phyloP scores from a whole-genome alignment of 2,329 filamentous ascomycete species.

The Herpotrichia juniperi region DNA sequence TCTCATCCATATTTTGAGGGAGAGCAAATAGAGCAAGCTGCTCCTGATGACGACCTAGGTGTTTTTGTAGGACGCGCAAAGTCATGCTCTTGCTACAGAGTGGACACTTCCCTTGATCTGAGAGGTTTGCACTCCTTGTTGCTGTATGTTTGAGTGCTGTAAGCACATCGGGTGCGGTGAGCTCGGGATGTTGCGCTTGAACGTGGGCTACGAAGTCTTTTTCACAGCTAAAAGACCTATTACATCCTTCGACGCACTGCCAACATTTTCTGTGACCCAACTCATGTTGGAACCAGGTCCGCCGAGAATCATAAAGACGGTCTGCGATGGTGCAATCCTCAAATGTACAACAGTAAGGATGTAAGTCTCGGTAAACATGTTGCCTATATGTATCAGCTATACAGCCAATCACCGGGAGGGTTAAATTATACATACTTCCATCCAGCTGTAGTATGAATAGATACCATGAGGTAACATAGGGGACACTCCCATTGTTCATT shows the following conservation, averaged over 20 bases:
- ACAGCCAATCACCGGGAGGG: constrained; percentile 39
- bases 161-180: constrained; percentile 8
- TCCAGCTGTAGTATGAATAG: neutral
- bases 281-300: constrained; percentile 31
- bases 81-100: constrained; percentile 20
- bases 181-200: constrained; percentile 7
- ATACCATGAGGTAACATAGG: constrained; percentile 28
- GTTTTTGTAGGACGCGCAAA: constrained; percentile 18
- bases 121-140: constrained; percentile 7
- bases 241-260: constrained; percentile 27
- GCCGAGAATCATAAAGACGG: constrained; percentile 25
- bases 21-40: constrained; percentile 31
- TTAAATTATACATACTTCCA: constrained; percentile 28
- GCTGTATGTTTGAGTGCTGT: constrained; percentile 12
- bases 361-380: constrained; percentile 31
- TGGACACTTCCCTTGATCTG: constrained; percentile 9
- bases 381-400: constrained; percentile 29
- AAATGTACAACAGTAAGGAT: constrained; percentile 31
- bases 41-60: constrained; percentile 28
- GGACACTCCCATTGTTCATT: constrained; percentile 37
- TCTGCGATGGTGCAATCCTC: constrained; percentile 24
- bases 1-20: constrained; percentile 22
- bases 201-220: constrained; percentile 16
- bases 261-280: constrained; percentile 22
- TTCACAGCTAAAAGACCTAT: constrained; percentile 5